Evolutionary conservation across 2,329 filamentous ascomycete species (phyloP), one percentile per base, ranked within the genome.

Genomic region (Apiospora sp.): DNA sequence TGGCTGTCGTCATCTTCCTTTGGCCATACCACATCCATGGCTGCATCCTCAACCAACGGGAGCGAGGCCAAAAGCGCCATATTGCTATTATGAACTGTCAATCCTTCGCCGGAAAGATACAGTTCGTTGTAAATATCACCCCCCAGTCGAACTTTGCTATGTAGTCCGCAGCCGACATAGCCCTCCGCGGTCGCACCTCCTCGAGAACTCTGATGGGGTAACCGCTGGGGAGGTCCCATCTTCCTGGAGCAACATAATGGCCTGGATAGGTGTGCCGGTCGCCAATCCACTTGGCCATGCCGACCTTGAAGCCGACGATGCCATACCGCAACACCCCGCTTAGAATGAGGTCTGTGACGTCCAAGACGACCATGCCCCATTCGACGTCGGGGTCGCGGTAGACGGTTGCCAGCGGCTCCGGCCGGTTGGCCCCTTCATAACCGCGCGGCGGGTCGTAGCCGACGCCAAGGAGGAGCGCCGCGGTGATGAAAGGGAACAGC

Each of bases 301-400:
- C n/a, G n/a, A 76, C 71, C 6, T 67, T 16, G 70, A 76, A 76
- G 41, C 75, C 75, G 37, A 76, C 75, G 49, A 76, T 76, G 27
- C 75, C 75, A 67, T 76, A 76, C 3, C 74, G 69, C 37, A 76
- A 37, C 8, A 61, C 48, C 44, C 54, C 54, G 58, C 58, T n/a
- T 0, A 22, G 16, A 37, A 37, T 4, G 14, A 75, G 64, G 19
- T 77, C 70, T 4, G 75, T 77, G 61, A 76, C 75, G 43, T 77
- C 74, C n/a, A 76, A 22, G 24, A 77, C 71, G 19, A 75, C 75
- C 75, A 77, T 77, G 14, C 75, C 75, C 75, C 75, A 77, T 49
- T 76, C 74, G 30, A 74, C 43, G 72, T 72, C 71, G 16, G 71
- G 58, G 72, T 77, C 75, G 48, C 75, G 75, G 22, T 77, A 77